A percentile compares a stretch with the other conserved stretches of the same genome.
phyloP scores from a whole-genome alignment of 257 asterid species.

The Salvia miltiorrhiza region DNA sequence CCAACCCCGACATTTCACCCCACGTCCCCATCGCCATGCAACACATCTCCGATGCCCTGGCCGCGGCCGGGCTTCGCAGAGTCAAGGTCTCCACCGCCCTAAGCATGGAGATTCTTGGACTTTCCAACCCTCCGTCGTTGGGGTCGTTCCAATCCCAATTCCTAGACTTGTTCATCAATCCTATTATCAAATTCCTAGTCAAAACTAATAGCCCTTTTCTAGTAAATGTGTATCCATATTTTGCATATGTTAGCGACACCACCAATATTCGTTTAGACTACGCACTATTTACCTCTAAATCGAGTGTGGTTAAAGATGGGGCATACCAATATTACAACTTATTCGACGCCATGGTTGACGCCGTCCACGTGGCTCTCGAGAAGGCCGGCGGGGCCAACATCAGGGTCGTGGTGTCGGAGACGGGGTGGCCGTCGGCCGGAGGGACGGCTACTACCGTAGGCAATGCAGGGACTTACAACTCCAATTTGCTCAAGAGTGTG shows the following conservation, averaged over 20 bases:
- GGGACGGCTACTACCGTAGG: constrained; percentile 27
- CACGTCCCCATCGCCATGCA: constrained; percentile 27
- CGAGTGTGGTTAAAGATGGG: constrained; percentile 18
- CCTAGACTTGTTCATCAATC: neutral
- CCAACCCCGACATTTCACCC: constrained; percentile 6
- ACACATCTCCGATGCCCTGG: constrained; percentile 21
- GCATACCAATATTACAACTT: constrained; percentile 23
- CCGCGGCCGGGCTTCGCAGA: neutral
- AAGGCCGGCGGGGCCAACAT: constrained; percentile 25
- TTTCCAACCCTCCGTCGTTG: constrained; percentile 32
- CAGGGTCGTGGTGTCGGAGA: constrained; percentile 39
- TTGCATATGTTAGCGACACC: constrained; percentile 7
- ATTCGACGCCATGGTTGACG: constrained; percentile 41
- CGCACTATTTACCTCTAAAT: constrained; percentile 22
- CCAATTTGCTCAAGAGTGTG: constrained; percentile 28
- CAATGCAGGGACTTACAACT: constrained; percentile 34
- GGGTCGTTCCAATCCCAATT: constrained; percentile 11
- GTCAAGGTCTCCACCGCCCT: constrained; percentile 31
- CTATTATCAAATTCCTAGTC: constrained; percentile 21
- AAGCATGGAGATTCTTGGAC: constrained; percentile 17
- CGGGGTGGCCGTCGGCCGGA: constrained; percentile 53
- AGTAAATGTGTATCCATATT: constrained; percentile 39
- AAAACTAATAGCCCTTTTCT: constrained; percentile 24
- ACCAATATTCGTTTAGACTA: constrained; percentile 14
- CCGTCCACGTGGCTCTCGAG: constrained; percentile 35